Percentiles rank a stretch among this genome's conserved stretches.
These are phyloP conservation scores for Boletellus ananas DNA, from an alignment of 768 basidiomycete species.

Conservation along the genomic window DNA sequence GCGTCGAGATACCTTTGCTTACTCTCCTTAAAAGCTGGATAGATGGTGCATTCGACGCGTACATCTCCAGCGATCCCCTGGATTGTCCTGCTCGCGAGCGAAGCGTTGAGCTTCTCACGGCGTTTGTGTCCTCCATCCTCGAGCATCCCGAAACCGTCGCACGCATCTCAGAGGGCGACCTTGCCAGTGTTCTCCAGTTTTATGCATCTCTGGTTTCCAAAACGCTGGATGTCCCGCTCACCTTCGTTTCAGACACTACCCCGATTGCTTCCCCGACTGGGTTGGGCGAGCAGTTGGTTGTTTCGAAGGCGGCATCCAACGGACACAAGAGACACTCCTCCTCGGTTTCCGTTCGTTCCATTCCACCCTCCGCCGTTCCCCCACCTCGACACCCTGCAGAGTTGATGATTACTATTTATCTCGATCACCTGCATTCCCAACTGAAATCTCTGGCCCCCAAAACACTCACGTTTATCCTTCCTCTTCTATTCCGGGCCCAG, in stretches of 20 bases:
- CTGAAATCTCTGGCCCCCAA: slow-evolving; percentile 55
- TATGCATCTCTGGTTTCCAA: slow-evolving; percentile 57
- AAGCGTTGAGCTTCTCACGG: slow-evolving; percentile 56
- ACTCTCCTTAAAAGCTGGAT: slow-evolving; percentile 63
- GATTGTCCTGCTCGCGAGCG: slow-evolving; percentile 60
- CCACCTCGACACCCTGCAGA: slow-evolving; percentile 53
- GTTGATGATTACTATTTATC: slow-evolving; percentile 58
- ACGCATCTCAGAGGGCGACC: slow-evolving; percentile 55
- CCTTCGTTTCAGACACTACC: slow-evolving; percentile 13
- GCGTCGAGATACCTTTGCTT: slow-evolving; percentile 58
- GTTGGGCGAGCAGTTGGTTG: slow-evolving; percentile 28
- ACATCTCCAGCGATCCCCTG: slow-evolving; percentile 30
- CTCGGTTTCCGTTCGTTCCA: slow-evolving; percentile 49
- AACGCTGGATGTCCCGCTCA: slow-evolving; percentile 38
- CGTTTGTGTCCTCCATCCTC: slow-evolving; percentile 51
- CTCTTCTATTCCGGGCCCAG: slow-evolving; percentile 67
- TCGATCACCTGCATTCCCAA: slow-evolving; percentile 59
- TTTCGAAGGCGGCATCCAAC: slow-evolving; percentile 20
- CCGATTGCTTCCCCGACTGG: slow-evolving; percentile 29
- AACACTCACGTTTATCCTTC: slow-evolving; percentile 55
- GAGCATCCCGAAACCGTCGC: slow-evolving; percentile 52
- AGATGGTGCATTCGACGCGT: slow-evolving; percentile 56
- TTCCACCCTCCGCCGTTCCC: slow-evolving; percentile 32
- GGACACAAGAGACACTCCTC: slow-evolving; percentile 61
- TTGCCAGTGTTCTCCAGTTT: slow-evolving; percentile 55